Base-by-base conservation (phyloP, 345 rosid genomes). In the Boechera divaricarpa region DNA sequence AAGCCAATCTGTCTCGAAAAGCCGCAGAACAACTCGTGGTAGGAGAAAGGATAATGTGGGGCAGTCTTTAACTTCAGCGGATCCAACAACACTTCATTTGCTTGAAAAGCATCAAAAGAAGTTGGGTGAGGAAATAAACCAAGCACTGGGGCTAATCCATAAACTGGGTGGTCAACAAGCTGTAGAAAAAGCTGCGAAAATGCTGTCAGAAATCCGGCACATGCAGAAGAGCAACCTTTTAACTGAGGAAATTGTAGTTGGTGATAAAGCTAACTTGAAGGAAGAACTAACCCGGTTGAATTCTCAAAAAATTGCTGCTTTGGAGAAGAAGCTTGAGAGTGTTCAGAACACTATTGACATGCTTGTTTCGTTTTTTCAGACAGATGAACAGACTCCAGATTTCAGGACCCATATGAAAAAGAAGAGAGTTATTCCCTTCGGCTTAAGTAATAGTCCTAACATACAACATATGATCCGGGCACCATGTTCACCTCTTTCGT, bases 81-180 rank as follows among this genome's bases (percentile, higher is more conserved):
- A 90, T 82, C 97, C 92, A 83, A 84, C 89, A 77, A 83, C 84
- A 78, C 86, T 94, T 55, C 85, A 97, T 53, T 86, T 90, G 81
- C 88, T 94, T 71, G 97, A 89, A 77, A 91, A 89, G 77, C 85
- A 83, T 56, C 97, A 94, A 79, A 87, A 86, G 89, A 90, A 88
- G 78, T 85, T 94, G 44, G 93, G 97, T 2, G 94, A 87, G 45
- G 98, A 92, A 82, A 97, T 97, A 80, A 92, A 86, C 79, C 88
- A 85, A 74, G 97, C 97, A 48, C 89, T 92, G 41, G 97, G 92
- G 64, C 90, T 94, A 28, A 93, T 94, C 65, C 90, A 89, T 57
- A 88, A 69, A 82, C 38, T 90, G 70, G 95, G 98, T 55, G 87
- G 84, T 82, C 86, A 88, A 87, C 97, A 87, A 84, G 82, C 94